These are phyloP conservation scores for Didymellaceae sp. DNA, from an alignment of 2,329 filamentous ascomycete genomes.

Conservation along the genomic window DNA sequence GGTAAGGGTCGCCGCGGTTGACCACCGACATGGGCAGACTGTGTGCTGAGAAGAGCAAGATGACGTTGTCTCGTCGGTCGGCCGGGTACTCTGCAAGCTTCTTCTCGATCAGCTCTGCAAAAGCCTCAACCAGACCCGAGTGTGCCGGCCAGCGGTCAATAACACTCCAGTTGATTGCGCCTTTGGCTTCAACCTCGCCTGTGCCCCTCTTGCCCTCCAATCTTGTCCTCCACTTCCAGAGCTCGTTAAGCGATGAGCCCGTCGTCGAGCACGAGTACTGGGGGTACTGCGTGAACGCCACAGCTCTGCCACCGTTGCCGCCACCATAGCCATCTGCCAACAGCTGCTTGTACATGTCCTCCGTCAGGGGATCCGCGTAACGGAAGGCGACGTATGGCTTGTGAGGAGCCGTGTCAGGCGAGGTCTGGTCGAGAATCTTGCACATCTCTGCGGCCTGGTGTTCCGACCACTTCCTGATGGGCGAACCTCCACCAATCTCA, in stretches of 20 bases:
- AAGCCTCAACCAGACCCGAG: conserved; percentile 84
- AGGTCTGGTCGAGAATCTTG: conserved; percentile 90
- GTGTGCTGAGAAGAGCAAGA: conserved; percentile 93
- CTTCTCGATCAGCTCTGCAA: conserved; percentile 89
- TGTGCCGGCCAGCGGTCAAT: conserved; percentile 98
- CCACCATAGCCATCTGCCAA: conserved; percentile 89
- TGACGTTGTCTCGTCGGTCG: conserved; percentile 78
- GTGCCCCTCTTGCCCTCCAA: conserved; percentile 77
- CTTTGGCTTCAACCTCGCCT: conserved; percentile 61
- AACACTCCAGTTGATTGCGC: conserved; percentile 91
- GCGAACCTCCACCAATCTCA: conserved; percentile 95
- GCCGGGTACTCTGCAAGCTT: conserved; percentile 84
- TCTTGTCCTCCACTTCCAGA: conserved; percentile 95
- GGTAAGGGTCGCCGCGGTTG: conserved; percentile 95
- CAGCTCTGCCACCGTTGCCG: conserved; percentile 87
- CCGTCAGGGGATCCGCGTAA: conserved; percentile 91
- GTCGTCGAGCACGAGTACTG: conserved; percentile 99
- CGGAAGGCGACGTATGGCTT: conserved; percentile 98
- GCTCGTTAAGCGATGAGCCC: conserved; percentile 91
- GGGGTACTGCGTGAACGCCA: conserved; percentile 97
- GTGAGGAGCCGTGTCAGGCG: conserved; percentile 91
- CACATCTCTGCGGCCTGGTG: conserved; percentile 95
- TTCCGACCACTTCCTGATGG: conserved; percentile 98
- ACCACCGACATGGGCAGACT: conserved; percentile 97
- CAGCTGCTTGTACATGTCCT: conserved; percentile 86